Evolutionary conservation across 805 yeast species (phyloP).

Genomic region (Saccharomycopsis oosterbeekiorum): DNA sequence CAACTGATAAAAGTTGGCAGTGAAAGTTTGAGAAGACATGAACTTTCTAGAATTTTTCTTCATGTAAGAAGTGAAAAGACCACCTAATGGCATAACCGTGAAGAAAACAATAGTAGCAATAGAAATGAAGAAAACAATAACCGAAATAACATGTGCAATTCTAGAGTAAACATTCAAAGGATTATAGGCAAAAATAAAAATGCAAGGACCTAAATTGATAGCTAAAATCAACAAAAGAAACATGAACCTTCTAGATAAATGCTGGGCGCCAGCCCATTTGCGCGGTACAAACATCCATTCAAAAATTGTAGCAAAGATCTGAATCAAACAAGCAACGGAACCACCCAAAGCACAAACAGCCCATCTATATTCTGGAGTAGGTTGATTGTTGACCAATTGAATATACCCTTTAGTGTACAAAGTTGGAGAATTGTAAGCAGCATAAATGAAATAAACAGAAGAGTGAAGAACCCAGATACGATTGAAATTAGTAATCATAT

Average conservation of each 20-base stretch:
- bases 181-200: conserved; percentile 77
- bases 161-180: conserved; percentile 55
- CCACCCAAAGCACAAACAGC: conserved; percentile 92
- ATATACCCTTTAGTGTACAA: conserved; percentile 79
- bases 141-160: conserved; percentile 68
- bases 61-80: conserved; percentile 87
- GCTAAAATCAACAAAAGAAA: conserved; percentile 58
- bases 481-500: conserved; percentile 86
- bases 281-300: conserved; percentile 98
- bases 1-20: conserved; percentile 79
- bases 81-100: conserved; percentile 94
- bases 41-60: conserved; percentile 78
- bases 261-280: conserved; percentile 99
- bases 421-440: conserved; percentile 86
- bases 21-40: conserved; percentile 90
- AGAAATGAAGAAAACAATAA: conserved; percentile 85
- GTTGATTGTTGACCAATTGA: conserved; percentile 75
- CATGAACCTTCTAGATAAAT: conserved; percentile 76
- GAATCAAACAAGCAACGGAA: conserved; percentile 69
- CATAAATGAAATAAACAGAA: conserved; percentile 88
- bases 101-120: conserved; percentile 76
- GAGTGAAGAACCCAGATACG: conserved; percentile 97
- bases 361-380: conserved; percentile 88
- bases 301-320: conserved; percentile 75
- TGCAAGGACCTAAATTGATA: conserved; percentile 75